A percentile compares a stretch with the other conserved stretches of the same genome.
Conservation (phyloP, 2,329 filamentous ascomycete species). For the Alternaria solani region DNA sequence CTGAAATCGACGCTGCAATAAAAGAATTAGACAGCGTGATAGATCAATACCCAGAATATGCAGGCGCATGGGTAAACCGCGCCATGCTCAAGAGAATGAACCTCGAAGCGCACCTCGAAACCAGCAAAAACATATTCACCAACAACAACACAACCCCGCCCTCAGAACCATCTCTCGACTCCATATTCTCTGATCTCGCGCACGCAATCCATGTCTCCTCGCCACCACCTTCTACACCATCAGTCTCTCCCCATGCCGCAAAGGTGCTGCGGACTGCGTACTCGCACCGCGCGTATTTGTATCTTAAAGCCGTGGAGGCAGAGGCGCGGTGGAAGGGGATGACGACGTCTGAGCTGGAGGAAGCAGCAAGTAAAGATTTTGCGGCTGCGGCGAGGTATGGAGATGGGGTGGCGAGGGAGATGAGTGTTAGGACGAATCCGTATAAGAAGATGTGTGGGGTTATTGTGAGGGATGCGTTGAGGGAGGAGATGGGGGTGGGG, state of each 20-base stretch:
- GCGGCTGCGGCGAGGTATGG: constrained; percentile 64
- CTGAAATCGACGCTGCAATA: constrained; percentile 29
- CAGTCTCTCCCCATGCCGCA: constrained; percentile 69
- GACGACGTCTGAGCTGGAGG: constrained; percentile 57
- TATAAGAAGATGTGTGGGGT: constrained; percentile 69
- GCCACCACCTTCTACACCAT: constrained; percentile 48
- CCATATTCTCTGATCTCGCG: constrained; percentile 48
- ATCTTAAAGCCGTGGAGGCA: constrained; percentile 50
- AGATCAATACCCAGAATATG: constrained; percentile 68
- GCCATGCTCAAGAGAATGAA: constrained; percentile 71
- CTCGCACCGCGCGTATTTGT: constrained; percentile 69
- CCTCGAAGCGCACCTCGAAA: constrained; percentile 52
- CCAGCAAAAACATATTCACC: constrained; percentile 22
- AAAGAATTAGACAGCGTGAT: constrained; percentile 64
- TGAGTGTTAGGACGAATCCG: constrained; percentile 68
- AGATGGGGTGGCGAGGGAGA: constrained; percentile 63
- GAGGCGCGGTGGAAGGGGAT: constrained; percentile 47
- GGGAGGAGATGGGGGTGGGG: constrained; percentile 55
- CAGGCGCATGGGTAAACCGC: constrained; percentile 77
- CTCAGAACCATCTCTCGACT: constrained; percentile 15
- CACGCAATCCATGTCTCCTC: constrained; percentile 65
- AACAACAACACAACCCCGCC: constrained; percentile 9
- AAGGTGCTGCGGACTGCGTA: constrained; percentile 74
- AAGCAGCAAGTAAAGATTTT: constrained; percentile 65
- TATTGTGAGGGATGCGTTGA: constrained; percentile 68